Evolutionary conservation across 1,139 yeast species (phyloP), one percentile per base, ranked within the genome.

Genomic region (Candida anutae): DNA sequence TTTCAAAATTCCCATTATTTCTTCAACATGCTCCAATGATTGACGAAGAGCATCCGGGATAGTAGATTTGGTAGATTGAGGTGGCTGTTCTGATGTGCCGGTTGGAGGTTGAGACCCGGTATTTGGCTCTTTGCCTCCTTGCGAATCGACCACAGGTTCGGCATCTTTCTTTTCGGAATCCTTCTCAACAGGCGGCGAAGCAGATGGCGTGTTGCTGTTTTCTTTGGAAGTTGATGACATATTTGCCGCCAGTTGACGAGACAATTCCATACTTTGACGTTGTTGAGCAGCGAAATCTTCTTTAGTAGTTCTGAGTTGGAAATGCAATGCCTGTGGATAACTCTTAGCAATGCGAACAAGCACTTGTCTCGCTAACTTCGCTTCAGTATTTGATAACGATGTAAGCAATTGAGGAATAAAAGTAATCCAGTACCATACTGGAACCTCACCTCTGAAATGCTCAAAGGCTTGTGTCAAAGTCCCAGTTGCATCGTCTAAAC

Each of bases 351-450:
- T 90, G 44, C 94, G 71, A 27, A 87, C 80, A 49, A 93, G 69
- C 28, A 93, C 81, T 45, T 80, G 90, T 37, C 94, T 77, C 2
- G 90, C 95, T 50, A 85, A 67, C 32, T 77, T 70, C 0, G 95
- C 97, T 50, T 93, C 98, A 43, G 77, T 80, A 42, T 87, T 94
- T 3, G 96, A 82, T 38, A 93, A 65, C 0, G 95, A 80, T 1
- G 95, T 80, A 44, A 93, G 65, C 36, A 93, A 65, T 54, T 93
- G 98, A 3, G 98, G 98, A 43, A 93, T 87, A 45, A 82, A 90
- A 0, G 97, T 85, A 24, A 90, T 85, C 98, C 98, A 93, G 50
- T 90, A 90, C 99, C 99, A 93, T 3, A 88, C 95, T 8, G 98
- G 97, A 25, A 85, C 88, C 39, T 93, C 99, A 13, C 98, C 97